Conservation (phyloP, 83 land plant species). For the Isoetes engelmannii region DNA sequence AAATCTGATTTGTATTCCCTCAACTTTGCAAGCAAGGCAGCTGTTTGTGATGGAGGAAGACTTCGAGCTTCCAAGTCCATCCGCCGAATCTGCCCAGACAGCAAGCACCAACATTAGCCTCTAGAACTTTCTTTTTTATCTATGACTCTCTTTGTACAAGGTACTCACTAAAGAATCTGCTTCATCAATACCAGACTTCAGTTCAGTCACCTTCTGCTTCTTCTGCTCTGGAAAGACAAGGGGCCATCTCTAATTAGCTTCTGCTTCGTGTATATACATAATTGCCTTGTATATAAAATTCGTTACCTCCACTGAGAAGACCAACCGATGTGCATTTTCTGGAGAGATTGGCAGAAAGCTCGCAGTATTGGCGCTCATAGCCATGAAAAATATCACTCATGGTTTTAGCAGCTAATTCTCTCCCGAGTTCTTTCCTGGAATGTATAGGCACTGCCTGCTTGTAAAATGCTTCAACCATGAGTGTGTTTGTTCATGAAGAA, state of each 20-base stretch:
- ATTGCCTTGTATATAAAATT: neutral
- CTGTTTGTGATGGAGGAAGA: conserved; percentile 69
- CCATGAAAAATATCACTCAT: conserved; percentile 33
- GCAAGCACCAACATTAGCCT: neutral
- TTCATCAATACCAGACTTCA: conserved; percentile 69
- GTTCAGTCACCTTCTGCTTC: conserved; percentile 74
- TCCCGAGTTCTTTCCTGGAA: too few relatives aligned
- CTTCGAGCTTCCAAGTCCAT: conserved; percentile 96
- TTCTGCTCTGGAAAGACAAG: conserved; percentile 52
- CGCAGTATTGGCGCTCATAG: conserved; percentile 35
- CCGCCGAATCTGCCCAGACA: conserved; percentile 55
- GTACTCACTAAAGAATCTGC: conserved; percentile 66
- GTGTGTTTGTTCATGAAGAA: too few relatives aligned
- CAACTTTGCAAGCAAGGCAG: conserved; percentile 70
- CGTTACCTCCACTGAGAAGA: conserved; percentile 22
- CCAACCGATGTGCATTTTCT: conserved; percentile 24
- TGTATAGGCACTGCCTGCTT: too few relatives aligned
- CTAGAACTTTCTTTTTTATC: neutral
- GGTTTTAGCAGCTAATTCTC: neutral
- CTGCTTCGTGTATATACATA: neutral
- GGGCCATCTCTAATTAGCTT: neutral
- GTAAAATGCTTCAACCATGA: too few relatives aligned
- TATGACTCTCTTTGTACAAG: neutral
- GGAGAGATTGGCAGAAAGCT: conserved; percentile 25
- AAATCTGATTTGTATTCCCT: conserved; percentile 94